Evolutionary conservation across 2,329 filamentous ascomycete genomes (phyloP), one percentile per base, ranked within the genome.

Genomic region (Daldinia eschscholtzii): DNA sequence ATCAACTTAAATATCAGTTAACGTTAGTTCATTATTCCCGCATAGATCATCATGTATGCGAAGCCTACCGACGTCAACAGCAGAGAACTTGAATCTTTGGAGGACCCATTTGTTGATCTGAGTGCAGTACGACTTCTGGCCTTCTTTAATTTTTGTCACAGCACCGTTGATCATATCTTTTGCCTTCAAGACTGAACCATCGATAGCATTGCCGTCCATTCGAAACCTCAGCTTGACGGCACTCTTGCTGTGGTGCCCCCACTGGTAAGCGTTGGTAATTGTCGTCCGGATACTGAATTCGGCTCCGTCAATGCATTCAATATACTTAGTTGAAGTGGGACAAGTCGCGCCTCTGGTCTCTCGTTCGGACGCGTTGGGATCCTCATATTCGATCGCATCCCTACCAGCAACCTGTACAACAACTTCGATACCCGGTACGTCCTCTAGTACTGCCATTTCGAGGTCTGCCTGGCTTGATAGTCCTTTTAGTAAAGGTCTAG

Each of bases 241-340:
- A 13, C 74, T 66, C 1, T 69, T 33, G 15, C 26, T 44, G 46
- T 74, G 72, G 46, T 74, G 72, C 4, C 72, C 56, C 75, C 75
- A 79, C 2, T 64, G 39, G 46, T 78, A 78, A 9, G 46, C 53
- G 1, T 57, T 12, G 2, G 46, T 52, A 0, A 75, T 50, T 1
- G n/a, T 37, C 5, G 67, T 42, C 4, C 65, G 64, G 6, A 80
- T 59, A 4, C 61, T 18, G 62, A 79, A 80, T 7, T 73, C 58
- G 9, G 72, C 70, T 6, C 72, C 70, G 13, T 77, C 72, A 15
- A 76, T 60, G 20, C 74, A 76, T 68, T 80, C 75, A 13, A 80
- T 76, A 63, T 79, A 80, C 28, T 77, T 76, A 18, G 64, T 69
- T 44, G 70, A 64, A 23, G 61, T 71, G 5, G 70, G 72, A 50